These are phyloP conservation scores for Trichosporon inkin DNA, from an alignment of 1,284 basidiomycete genomes.

Conservation along the genomic window DNA sequence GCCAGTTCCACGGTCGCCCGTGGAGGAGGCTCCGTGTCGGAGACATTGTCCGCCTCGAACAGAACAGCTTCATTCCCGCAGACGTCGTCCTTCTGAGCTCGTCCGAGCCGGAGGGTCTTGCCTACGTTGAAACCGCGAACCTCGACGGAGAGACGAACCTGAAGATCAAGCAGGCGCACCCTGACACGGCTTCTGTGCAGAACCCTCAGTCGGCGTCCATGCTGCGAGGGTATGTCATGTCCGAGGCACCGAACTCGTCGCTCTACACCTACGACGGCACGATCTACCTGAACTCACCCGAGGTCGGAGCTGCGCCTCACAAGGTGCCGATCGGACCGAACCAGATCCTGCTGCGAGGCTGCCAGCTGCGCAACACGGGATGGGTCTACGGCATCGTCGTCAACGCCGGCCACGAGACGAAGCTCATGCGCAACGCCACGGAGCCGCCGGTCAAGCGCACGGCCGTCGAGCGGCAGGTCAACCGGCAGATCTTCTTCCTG, in stretches of 20 bases:
- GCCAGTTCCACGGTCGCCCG: constrained; percentile 66
- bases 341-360: constrained; percentile 88
- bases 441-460: constrained; percentile 95
- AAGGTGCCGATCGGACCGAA: constrained; percentile 90
- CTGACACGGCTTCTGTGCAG: constrained; percentile 72
- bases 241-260: constrained; percentile 96
- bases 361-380: constrained; percentile 91
- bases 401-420: constrained; percentile 97
- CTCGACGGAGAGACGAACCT: constrained; percentile 97
- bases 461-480: constrained; percentile 93
- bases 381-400: constrained; percentile 95
- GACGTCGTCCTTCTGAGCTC: constrained; percentile 84
- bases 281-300: constrained; percentile 58
- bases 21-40: constrained; percentile 91
- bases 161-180: constrained; percentile 95
- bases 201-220: constrained; percentile 69
- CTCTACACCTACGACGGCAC: constrained; percentile 89
- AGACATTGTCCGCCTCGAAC: constrained; percentile 85
- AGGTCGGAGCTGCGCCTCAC: constrained; percentile 52
- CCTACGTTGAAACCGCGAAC: constrained; percentile 97
- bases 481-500: constrained; percentile 92
- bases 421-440: constrained; percentile 92
- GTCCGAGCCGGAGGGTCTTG: constrained; percentile 93
- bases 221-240: constrained; percentile 77
- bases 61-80: constrained; percentile 92